Base-by-base conservation (phyloP, 192 early-diverging fungal species). In the Linnemannia schmuckeri region DNA sequence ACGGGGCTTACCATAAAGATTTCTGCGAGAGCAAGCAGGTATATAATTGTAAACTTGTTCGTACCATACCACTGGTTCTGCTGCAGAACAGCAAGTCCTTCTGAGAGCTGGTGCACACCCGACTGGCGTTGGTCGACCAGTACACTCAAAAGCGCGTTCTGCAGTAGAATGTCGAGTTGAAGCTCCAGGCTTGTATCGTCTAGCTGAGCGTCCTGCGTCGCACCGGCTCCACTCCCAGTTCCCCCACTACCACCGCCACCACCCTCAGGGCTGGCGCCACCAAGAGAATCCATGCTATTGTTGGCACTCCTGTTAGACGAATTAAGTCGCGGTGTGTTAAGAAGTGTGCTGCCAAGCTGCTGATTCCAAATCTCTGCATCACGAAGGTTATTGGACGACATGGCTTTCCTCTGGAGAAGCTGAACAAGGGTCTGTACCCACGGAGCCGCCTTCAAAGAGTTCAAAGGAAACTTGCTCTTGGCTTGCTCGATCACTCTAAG, bases 351-450 rank as follows among this genome's bases (percentile, higher is more conserved):
- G 0, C 70, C 84, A 13, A 86, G 70, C 30, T 86, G 84, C 5
- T 75, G 72, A 0, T 75, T 80, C 78, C 46, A 77, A 7, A 77
- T 40, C 49, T 86, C 79, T 33, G 79, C 84, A 37, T 86, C 79
- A 8, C 79, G 74, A 22, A 81, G 54, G 18, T 69, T 75, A 55
- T 73, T 73, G 4, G 70, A 52, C 6, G 73, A 54, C 33, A 86
- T 63, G 12, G 84, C 84, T 55, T 66, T 49, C 42, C 79, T 76
- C 20, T 86, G 84, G 13, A 86, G 71, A 10, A 81, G 77, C 24
- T 81, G 84, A 22, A 86, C 78, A 4, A 86, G 63, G 10, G 84
- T 80, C 30, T 86, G 84, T n/a, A 86, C 33, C 84, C 84, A 86
- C 3, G 75, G 70, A 33, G 75, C 76, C 1, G 84, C 74, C 35